Base-by-base conservation (phyloP, 2,329 filamentous ascomycete genomes). In the Penicillium corylophilum region DNA sequence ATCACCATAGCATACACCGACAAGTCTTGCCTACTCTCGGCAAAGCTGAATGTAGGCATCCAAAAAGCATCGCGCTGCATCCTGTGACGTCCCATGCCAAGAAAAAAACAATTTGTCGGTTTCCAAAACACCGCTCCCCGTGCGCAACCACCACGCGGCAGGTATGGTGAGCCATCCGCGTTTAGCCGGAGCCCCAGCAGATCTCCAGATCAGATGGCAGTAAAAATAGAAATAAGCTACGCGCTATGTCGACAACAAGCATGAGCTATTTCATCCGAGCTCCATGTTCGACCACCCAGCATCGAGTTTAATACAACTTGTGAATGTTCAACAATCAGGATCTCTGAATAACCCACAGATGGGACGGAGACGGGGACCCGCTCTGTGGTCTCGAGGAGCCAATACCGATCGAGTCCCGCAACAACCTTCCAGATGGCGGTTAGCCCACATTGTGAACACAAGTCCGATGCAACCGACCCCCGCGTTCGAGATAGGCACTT, bases 371-470 rank as follows among this genome's bases (percentile, higher is more conserved):
- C 13, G 24, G 18, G 4, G 48, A 28, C 41, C 55, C 55, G 20
- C 55, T 51, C 29, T 33, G 5, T 6, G 20, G 9, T 2, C 3
- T 15, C 10, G 5, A 9, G 13, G 16, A 47, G 35, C 55, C 52
- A 57, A 57, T 57, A 22, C 12, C 2, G 18, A n/a, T 13, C 15
- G 20, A 1, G 44, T 12, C 16, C 53, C 56, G 56, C 56, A 31
- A 56, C 54, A 56, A 59, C 56, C 51, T 62, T 44, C 59, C 54
- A 33, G 8, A 55, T 53, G 23, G 0, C 22, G 50, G 48, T 35
- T 60, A 59, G 57, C 36, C 55, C 59, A 53, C 51, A 24, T 47
- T 23, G 31, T 16, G 36, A 18, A 41, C 33, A 24, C 26, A 39
- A 29, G 33, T 33, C 29, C 36, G n/a, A 46, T 46, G 29, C 36